These are phyloP conservation scores for Erodium maritimum DNA, from an alignment of 345 rosid genomes.

Conservation along the genomic window DNA sequence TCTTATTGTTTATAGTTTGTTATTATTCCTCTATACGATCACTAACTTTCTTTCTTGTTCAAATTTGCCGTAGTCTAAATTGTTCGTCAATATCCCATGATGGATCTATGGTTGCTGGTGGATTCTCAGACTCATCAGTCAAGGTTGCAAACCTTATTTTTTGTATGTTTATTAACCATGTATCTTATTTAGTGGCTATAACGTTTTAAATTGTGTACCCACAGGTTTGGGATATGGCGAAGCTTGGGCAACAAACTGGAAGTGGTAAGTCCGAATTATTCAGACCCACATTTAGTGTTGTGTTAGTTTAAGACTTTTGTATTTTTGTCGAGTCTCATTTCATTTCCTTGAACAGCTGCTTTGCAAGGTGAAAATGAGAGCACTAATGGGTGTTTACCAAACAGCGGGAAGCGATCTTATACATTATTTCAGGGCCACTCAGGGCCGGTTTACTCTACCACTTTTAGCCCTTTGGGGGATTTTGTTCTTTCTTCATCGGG, in stretches of 20 bases:
- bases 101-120: slow-evolving; percentile 94
- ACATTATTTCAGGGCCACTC: slow-evolving; percentile 79
- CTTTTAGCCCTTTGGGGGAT: slow-evolving; percentile 85
- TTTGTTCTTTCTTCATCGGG: slow-evolving; percentile 87
- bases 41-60: background rate
- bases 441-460: slow-evolving; percentile 86
- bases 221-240: slow-evolving; percentile 98
- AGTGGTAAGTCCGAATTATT: slow-evolving; percentile 34
- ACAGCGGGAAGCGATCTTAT: slow-evolving; percentile 51
- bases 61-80: slow-evolving; percentile 43
- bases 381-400: slow-evolving; percentile 29
- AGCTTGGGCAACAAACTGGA: slow-evolving; percentile 63
- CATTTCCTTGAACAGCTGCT: slow-evolving; percentile 30
- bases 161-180: slow-evolving; percentile 2
- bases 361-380: slow-evolving; percentile 63
- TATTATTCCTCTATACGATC: background rate
- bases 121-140: slow-evolving; percentile 91
- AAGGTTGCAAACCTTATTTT: slow-evolving; percentile 39
- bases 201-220: slow-evolving; percentile 17
- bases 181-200: slow-evolving; percentile 4
- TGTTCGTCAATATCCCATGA: slow-evolving; percentile 91
- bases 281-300: background rate
- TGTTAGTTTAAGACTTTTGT: no score
- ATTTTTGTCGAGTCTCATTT: background rate
- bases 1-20: background rate